Conservation (phyloP, 2,329 filamentous ascomycete genomes). For the Pseudocercospora cruenta region DNA sequence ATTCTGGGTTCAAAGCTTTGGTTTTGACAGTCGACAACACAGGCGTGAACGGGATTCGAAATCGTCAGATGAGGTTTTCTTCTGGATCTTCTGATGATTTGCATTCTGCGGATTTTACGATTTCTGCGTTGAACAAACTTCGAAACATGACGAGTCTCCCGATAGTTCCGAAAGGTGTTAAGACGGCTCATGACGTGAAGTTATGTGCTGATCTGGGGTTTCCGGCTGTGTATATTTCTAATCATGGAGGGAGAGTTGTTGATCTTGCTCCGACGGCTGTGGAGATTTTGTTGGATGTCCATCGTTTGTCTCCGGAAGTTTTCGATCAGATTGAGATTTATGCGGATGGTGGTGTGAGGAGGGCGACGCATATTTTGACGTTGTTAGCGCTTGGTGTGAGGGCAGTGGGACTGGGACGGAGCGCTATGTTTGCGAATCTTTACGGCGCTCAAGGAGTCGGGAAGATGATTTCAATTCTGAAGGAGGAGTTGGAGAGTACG, state of each 20-base stretch:
- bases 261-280: constrained; percentile 65
- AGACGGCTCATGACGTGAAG: constrained; percentile 45
- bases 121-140: constrained; percentile 15
- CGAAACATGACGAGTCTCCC: constrained; percentile 22
- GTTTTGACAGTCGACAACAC: constrained; percentile 47
- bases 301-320: constrained; percentile 54
- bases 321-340: constrained; percentile 46
- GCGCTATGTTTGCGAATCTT: constrained; percentile 57
- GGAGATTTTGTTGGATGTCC: constrained; percentile 76
- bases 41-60: constrained; percentile 43
- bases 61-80: constrained; percentile 21
- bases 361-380: constrained; percentile 43
- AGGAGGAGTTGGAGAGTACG: constrained; percentile 22
- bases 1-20: constrained; percentile 45
- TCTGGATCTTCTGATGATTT: constrained; percentile 8
- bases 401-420: constrained; percentile 52
- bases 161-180: constrained; percentile 41
- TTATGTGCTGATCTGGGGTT: constrained; percentile 42
- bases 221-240: constrained; percentile 46
- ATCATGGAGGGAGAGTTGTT: constrained; percentile 47
- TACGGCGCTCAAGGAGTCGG: constrained; percentile 64
- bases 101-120: constrained; percentile 21
- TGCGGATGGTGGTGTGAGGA: constrained; percentile 45
- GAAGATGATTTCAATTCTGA: constrained; percentile 22
- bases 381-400: constrained; percentile 44